A percentile compares a stretch with the other conserved stretches of the same genome.
phyloP scores from a whole-genome alignment of 1,284 basidiomycete species.

The Boletellus deceptivus region DNA sequence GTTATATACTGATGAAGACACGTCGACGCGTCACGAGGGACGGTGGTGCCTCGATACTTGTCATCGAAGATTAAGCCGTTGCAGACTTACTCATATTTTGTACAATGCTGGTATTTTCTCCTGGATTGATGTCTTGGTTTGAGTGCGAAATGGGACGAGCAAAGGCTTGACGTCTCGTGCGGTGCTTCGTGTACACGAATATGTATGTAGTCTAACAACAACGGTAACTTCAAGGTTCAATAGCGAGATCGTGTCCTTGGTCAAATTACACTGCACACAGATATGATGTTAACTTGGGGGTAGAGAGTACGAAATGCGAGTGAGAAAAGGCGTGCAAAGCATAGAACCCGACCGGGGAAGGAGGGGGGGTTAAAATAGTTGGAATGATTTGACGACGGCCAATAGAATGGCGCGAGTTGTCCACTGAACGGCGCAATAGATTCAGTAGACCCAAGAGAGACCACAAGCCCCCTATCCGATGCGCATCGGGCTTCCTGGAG shows the following conservation, averaged over 20 bases:
- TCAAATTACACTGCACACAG: constrained; percentile 11
- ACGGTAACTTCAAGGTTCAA: constrained; percentile 14
- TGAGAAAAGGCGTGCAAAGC: constrained; percentile 9
- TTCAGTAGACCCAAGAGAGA: neutral
- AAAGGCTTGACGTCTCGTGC: neutral
- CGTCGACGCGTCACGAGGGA: constrained; percentile 58
- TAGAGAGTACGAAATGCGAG: constrained; percentile 14
- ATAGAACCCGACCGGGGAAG: neutral
- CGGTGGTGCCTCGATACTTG: constrained; percentile 62
- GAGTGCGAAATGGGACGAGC: neutral
- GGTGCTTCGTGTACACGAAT: neutral
- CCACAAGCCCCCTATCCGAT: constrained; percentile 16
- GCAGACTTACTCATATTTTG: neutral
- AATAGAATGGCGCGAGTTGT: constrained; percentile 1
- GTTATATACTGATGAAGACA: constrained; percentile 57
- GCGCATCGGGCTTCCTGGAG: constrained; percentile 42
- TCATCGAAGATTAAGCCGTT: constrained; percentile 29
- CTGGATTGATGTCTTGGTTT: neutral
- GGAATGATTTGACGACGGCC: neutral
- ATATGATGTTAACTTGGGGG: constrained; percentile 2
- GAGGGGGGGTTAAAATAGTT: neutral
- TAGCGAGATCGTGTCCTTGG: constrained; percentile 15
- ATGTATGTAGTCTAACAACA: constrained; percentile 15
- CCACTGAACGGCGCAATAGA: neutral
- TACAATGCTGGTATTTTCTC: neutral